Percentiles rank a stretch among this genome's conserved stretches.
Evolutionary conservation across 75 land plant species (phyloP).

Genomic region (Pseudotsuga menziesii): DNA sequence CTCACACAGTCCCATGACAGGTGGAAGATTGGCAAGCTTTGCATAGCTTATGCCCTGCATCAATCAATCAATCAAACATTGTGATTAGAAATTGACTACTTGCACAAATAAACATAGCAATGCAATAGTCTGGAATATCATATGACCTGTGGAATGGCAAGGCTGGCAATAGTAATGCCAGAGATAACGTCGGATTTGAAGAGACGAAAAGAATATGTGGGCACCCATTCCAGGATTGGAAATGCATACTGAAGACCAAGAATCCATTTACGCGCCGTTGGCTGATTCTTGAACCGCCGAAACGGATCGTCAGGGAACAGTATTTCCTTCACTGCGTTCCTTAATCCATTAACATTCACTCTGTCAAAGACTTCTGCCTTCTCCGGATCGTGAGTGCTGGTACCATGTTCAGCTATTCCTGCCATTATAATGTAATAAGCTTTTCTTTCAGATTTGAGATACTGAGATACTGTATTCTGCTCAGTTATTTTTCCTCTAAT

Average conservation of each 20-base stretch:
- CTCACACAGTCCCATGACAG: slow-evolving; percentile 84
- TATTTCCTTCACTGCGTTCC: slow-evolving; percentile 44
- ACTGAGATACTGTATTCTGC: too few species aligned
- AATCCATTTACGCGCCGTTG: slow-evolving; percentile 22
- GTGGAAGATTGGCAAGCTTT: slow-evolving; percentile 73
- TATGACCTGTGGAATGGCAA: slow-evolving; percentile 89
- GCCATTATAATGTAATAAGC: too few species aligned
- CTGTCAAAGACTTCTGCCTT: too few species aligned
- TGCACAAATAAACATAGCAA: neutral
- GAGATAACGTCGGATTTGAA: slow-evolving; percentile 74
- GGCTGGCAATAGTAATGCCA: slow-evolving; percentile 92
- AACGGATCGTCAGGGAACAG: slow-evolving; percentile 89
- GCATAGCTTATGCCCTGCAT: slow-evolving; percentile 86
- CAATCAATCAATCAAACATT: slow-evolving; percentile 4
- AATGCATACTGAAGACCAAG: slow-evolving; percentile 60
- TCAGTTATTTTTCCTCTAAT: too few species aligned
- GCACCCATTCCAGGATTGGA: slow-evolving; percentile 79
- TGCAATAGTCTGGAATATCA: neutral
- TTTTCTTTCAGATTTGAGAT: too few species aligned
- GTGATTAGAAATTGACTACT: neutral
- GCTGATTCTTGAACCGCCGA: slow-evolving; percentile 67
- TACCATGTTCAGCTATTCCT: too few species aligned
- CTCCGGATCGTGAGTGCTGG: too few species aligned
- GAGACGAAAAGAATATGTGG: slow-evolving; percentile 37
- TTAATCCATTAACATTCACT: too few species aligned